A percentile compares a stretch with the other conserved stretches of the same genome.
These are phyloP conservation scores for Epichloe sp. DNA, from an alignment of 2,329 filamentous ascomycete species.

Conservation along the genomic window DNA sequence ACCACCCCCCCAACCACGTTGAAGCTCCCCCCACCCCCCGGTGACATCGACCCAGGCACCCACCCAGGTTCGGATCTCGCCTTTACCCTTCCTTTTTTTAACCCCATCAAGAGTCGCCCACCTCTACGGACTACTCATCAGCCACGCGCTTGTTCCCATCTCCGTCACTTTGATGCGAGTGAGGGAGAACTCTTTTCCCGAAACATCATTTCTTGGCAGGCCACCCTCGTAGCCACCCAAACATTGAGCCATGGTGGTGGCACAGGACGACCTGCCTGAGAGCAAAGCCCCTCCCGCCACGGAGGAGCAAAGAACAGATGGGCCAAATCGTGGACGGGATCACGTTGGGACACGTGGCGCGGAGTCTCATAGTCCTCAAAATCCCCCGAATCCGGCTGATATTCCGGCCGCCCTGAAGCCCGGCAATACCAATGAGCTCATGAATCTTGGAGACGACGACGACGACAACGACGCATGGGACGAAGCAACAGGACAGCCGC, in stretches of 20 bases:
- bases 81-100: too few species aligned
- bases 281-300: not conserved
- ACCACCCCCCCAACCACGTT: too few species aligned
- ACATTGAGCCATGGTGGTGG: slow-evolving; percentile 4
- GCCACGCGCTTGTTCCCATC: too few species aligned
- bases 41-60: too few species aligned
- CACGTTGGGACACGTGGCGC: slow-evolving; percentile 4
- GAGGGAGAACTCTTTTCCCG: not conserved
- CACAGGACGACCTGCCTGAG: slow-evolving; percentile 2
- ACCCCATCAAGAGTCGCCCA: too few species aligned
- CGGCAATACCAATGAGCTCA: slow-evolving; percentile 12
- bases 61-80: too few species aligned
- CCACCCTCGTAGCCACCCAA: not conserved
- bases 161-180: not conserved
- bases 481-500: slow-evolving; percentile 12
- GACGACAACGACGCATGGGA: slow-evolving; percentile 18
- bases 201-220: not conserved
- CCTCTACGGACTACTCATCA: too few species aligned
- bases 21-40: too few species aligned
- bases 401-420: slow-evolving; percentile 4
- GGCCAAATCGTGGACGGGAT: slow-evolving; percentile 12
- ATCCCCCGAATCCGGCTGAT: slow-evolving; percentile 5
- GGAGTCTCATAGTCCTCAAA: not conserved
- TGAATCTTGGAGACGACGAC: slow-evolving; percentile 12
- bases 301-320: slow-evolving; percentile 8